These are phyloP conservation scores for Citrullus amarus DNA, from an alignment of 306 rosid species.

Conservation along the genomic window DNA sequence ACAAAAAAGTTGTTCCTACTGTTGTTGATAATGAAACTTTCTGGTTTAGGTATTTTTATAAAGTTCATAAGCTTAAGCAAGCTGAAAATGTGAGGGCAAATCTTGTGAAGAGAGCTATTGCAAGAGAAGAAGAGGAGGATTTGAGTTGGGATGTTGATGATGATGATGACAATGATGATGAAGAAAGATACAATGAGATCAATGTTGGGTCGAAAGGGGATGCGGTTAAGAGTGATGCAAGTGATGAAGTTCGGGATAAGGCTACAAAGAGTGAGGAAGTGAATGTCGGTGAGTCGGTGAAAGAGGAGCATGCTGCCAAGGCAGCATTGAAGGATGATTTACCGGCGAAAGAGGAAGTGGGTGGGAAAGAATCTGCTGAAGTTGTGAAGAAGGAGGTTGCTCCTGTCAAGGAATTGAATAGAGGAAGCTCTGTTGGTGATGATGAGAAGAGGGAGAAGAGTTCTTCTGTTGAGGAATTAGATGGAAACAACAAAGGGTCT, in stretches of 20 bases:
- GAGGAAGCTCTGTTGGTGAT: conserved; percentile 1
- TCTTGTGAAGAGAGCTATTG: conserved; percentile 55
- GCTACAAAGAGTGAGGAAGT: background rate
- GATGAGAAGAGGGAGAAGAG: background rate
- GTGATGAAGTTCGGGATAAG: conserved; percentile 16
- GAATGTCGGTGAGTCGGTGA: background rate
- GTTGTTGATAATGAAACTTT: conserved; percentile 45
- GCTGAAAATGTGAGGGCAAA: conserved; percentile 57
- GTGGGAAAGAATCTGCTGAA: conserved; percentile 9
- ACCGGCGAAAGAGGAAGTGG: conserved; percentile 12
- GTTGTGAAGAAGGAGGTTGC: conserved; percentile 17
- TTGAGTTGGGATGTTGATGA: conserved; percentile 92
- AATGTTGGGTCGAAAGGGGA: conserved; percentile 14
- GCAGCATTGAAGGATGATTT: background rate
- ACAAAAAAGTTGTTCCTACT: conserved; percentile 44
- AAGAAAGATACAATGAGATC: conserved; percentile 5
- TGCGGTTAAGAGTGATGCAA: conserved; percentile 14
- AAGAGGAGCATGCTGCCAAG: conserved; percentile 9
- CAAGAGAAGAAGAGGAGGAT: conserved; percentile 60
- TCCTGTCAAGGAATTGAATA: conserved; percentile 14
- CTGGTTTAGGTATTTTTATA: conserved; percentile 70
- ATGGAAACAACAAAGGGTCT: conserved; percentile 12
- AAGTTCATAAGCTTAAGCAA: conserved; percentile 49
- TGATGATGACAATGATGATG: conserved; percentile 47
- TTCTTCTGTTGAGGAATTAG: conserved; percentile 5